Base-by-base conservation (phyloP, 2,329 filamentous ascomycete species). In the Diaporthe aspalathi region DNA sequence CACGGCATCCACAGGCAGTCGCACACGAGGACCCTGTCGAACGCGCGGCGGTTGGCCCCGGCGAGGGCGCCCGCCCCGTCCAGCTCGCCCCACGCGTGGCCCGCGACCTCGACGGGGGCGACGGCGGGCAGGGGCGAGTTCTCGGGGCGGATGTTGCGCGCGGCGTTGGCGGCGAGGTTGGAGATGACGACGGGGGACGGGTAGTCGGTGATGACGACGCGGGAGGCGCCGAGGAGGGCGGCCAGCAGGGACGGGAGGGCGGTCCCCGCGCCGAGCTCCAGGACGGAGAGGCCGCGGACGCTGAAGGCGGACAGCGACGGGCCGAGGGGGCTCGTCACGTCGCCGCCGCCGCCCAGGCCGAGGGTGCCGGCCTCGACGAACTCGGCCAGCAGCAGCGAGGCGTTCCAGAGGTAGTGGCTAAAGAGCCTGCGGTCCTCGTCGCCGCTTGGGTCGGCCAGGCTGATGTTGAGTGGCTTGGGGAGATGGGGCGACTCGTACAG, bases 1-100 rank as follows among this genome's bases (percentile, higher is more conserved):
- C 86, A 87, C 1, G 89, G 88, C 90, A 94, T 93, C 92, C 92
- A 94, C 70, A 93, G 85, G 76, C 92, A 93, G 80, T 94, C 92
- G 73, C 91, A 90, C 0, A 89, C 90, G n/a, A 93, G 80, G 50
- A 94, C 83, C 70, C 90, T 86, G 56, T 89, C 89, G 77, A 90
- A 93, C 1, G 77, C 77, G 71, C 80, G 80, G 49, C 75, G 75
- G 71, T 76, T 72, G 32, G 76, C 49, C 29, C 38, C 12, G 8
- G 76, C 76, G 20, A 77, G 24, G 53, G 75, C 54, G 67, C 74
- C 9, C 35, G 5, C 35, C 9, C 35, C 35, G 32, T 4, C 16
- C 24, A 88, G 77, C 22, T 86, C 85, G 8, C 92, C 91, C 92
- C 92, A 94, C 47, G 84, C 81, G 76, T 94, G 92, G 1, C 90